A percentile compares a stretch with the other conserved stretches of the same genome.
Conservation (phyloP, 208 protist species). For the Tetramitus jugosus region DNA sequence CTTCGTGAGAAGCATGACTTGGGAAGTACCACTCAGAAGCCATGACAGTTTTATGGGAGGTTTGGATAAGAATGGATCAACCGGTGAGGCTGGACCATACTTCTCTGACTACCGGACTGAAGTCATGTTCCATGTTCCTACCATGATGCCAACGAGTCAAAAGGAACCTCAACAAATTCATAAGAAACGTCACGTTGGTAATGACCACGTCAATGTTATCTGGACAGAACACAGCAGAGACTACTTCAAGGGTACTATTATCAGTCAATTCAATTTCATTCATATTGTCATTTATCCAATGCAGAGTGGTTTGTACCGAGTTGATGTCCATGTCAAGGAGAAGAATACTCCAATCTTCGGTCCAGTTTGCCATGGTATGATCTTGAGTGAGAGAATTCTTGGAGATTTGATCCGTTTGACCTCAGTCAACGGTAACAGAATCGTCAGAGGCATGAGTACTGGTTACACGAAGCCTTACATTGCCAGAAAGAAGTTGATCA, state of each 20-base stretch:
- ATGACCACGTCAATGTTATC: slow-evolving; percentile 70
- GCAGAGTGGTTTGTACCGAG: slow-evolving; percentile 39
- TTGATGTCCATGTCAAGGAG: slow-evolving; percentile 44
- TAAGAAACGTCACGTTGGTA: slow-evolving; percentile 65
- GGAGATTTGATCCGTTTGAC: slow-evolving; percentile 49
- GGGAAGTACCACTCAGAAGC: slow-evolving; percentile 18
- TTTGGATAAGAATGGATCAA: slow-evolving; percentile 20
- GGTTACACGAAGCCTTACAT: slow-evolving; percentile 37
- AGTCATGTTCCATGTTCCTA: slow-evolving; percentile 33
- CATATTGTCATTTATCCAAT: slow-evolving; percentile 69
- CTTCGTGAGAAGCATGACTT: slow-evolving; percentile 23
- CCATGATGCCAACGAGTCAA: slow-evolving; percentile 25
- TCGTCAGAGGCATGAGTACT: slow-evolving; percentile 32
- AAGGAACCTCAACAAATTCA: slow-evolving; percentile 26
- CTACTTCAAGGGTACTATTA: slow-evolving; percentile 57
- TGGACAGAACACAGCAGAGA: slow-evolving; percentile 54
- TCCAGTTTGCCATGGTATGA: slow-evolving; percentile 52
- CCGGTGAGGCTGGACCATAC: slow-evolving; percentile 23
- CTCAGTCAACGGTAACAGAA: slow-evolving; percentile 45
- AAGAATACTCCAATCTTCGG: slow-evolving; percentile 31
- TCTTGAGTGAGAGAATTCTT: slow-evolving; percentile 45
- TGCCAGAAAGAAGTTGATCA: not conserved
- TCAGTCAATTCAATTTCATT: slow-evolving; percentile 63
- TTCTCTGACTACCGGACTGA: slow-evolving; percentile 29
- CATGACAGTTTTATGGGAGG: slow-evolving; percentile 23